Evolutionary conservation across 768 basidiomycete species (phyloP), one percentile per base, ranked within the genome.

Genomic region (Lactarius evosmus): DNA sequence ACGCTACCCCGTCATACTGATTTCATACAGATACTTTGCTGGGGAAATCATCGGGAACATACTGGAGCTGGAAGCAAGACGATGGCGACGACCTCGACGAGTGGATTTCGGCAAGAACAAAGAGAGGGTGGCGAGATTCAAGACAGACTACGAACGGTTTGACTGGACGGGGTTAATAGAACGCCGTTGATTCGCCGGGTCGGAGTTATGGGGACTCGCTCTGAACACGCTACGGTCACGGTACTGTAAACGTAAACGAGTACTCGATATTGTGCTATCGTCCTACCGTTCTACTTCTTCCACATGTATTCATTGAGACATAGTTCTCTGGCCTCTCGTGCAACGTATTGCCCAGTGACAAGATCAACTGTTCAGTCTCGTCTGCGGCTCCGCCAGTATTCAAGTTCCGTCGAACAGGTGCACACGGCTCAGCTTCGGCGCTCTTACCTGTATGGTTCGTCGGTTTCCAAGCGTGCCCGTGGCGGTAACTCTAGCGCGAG

Each of bases 11-110:
- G 16, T 36, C 3, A 33, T 36, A 32, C n/a, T 33, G 8, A 33
- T 29, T 32, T 9, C 51, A 29, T 58, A 22, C 67, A 96, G 95
- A 64, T 97, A 92, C 73, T 99, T 99, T 73, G 95, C 94, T 0
- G 87, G 84, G 19, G 96, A 99, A 75, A 96, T 98, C 69, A 87
- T 98, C 66, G 96, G 96, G 8, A 94, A 93, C 69, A 72, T 97
- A 61, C 78, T 99, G 55, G 94, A 93, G 14, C 72, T 97, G 41
- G 94, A 96, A 71, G 86, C 95, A 2, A 78, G 93, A 60, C 80
- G 80, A 68, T 99, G 96, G 96, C 77, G 89, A 58, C 81, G 86
- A 68, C 95, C 96, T 2, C 82, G 83, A 69, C 80, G 82, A 66
- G 76, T 94, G 52, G 94, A 96, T 69, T 82, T 82, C 41, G 76